Evolutionary conservation across 768 basidiomycete species (phyloP).

Genomic region (Hericium rajendrae): DNA sequence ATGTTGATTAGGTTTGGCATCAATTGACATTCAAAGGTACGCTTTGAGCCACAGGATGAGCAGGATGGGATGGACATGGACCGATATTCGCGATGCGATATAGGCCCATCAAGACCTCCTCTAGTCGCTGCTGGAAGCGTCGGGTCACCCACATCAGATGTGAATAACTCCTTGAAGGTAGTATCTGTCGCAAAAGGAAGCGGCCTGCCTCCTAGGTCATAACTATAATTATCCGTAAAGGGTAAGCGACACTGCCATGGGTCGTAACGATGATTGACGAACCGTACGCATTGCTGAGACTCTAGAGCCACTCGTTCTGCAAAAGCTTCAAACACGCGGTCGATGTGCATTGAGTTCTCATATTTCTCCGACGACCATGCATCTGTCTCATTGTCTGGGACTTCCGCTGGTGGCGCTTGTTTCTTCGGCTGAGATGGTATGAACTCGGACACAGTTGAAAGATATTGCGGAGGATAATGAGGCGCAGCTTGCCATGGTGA

Average conservation of each 20-base stretch:
- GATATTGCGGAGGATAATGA: slow-evolving; percentile 56
- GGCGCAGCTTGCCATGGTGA: slow-evolving; percentile 64
- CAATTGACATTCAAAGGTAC: slow-evolving; percentile 88
- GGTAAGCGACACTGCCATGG: neutral
- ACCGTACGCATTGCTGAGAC: slow-evolving; percentile 86
- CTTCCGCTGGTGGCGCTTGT: slow-evolving; percentile 26
- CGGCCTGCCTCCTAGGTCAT: slow-evolving; percentile 79
- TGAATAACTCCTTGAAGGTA: slow-evolving; percentile 68
- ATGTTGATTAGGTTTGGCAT: slow-evolving; percentile 91
- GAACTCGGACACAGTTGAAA: slow-evolving; percentile 70
- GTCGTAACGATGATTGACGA: slow-evolving; percentile 17
- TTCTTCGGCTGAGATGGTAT: slow-evolving; percentile 45
- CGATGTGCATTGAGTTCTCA: slow-evolving; percentile 71
- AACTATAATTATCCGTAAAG: slow-evolving; percentile 34
- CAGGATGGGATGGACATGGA: slow-evolving; percentile 52
- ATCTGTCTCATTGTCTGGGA: slow-evolving; percentile 33
- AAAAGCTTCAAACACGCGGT: slow-evolving; percentile 83
- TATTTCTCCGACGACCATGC: slow-evolving; percentile 66
- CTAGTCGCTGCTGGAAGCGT: slow-evolving; percentile 45
- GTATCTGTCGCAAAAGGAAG: slow-evolving; percentile 78
- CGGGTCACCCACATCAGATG: slow-evolving; percentile 32
- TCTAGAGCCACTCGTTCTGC: slow-evolving; percentile 59
- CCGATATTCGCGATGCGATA: slow-evolving; percentile 43
- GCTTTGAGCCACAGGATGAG: slow-evolving; percentile 49
- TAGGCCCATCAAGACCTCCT: slow-evolving; percentile 42